Base-by-base conservation (phyloP, 2,329 filamentous ascomycete genomes). In the Ascocoryne sarcoides region DNA sequence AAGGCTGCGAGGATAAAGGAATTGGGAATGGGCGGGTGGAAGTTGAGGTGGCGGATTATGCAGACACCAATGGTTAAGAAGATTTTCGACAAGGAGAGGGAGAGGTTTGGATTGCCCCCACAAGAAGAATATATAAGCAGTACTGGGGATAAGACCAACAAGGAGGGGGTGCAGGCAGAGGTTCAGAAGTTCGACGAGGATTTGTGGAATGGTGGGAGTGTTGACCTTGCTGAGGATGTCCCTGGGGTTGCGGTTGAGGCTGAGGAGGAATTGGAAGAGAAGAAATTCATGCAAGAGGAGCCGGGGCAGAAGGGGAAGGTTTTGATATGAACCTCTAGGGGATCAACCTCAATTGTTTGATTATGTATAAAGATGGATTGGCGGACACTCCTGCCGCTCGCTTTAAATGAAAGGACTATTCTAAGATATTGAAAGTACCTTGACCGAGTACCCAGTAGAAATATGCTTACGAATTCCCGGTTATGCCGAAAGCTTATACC, bases 21-120 rank as follows among this genome's bases (percentile, higher is more conserved):
- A 63, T 69, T 98, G 42, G 92, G 92, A 4, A 79, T 90, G 38
- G 82, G 82, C 50, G 92, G 92, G 5, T 98, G 92, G 92, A 77
- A 81, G 53, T 66, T 98, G 56, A 71, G 92, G 49, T 95, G 88
- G 84, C 75, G 84, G 47, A 69, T 98, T 46, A 87, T 95, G 81
- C 85, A 90, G 66, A 88, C 79, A 4, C 66, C 70, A 1, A 65
- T 66, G 15, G 73, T 93, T 37, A 77, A 79, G 60, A 71, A 73
- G 50, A 69, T 75, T 49, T 84, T 88, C 57, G 71, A 73, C 31
- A 60, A 65, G 36, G 71, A 95, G 66, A 70, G 87, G 45, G 65
- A 68, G 43, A 66, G 66, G 15, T 60, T 92, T 36, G 84, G 86
- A 0, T 57, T 95, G 43, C 70, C 73, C 4, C 66, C 71, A 17